Evolutionary conservation across 2,329 filamentous ascomycete species (phyloP), one percentile per base, ranked within the genome.

Genomic region (Fusarium irregulare): DNA sequence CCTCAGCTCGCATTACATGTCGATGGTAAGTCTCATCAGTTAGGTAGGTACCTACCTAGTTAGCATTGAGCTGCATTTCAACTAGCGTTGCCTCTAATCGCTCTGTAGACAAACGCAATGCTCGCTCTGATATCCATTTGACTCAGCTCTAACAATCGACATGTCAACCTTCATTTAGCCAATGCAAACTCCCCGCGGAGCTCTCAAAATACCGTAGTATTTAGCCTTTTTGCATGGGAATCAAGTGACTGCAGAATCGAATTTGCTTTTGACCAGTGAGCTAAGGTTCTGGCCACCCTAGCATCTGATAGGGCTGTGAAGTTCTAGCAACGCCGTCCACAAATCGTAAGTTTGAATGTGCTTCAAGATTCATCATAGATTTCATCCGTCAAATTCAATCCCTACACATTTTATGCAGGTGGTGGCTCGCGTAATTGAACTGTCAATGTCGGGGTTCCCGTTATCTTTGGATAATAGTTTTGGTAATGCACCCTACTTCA

Each of bases 241-340:
- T 23, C 47, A 42, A 60, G 40, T 44, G 40, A 46, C 53, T 37
- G 10, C 11, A 10, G 44, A n/a, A 37, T 44, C 21, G 18, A 20
- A 30, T 13, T 18, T 37, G 30, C 42, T 16, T 57, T 34, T 30
- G 11, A 18, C 41, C 27, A 18, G 20, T n/a, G 20, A n/a, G 27
- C 18, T 41, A 60, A 61, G 42, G 18, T 55, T 55, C n/a, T 46
- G 42, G 25, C 61, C 48, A 49, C 48, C n/a, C 30, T 28, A 20
- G 40, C 28, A 9, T 49, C 42, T 66, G 63, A 66, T 66, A 66
- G 61, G 63, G 9, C 28, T 23, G 44, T 13, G 32, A 66, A 66
- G 63, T 66, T 66, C 63, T 45, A 8, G 14, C 6, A 34, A 18
- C 37, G 56, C 30, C n/a, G 20, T 32, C 34, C 28, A 13, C 20